phyloP scores from a whole-genome alignment of 2,329 filamentous ascomycete species.

The Botrytis fragariae region DNA sequence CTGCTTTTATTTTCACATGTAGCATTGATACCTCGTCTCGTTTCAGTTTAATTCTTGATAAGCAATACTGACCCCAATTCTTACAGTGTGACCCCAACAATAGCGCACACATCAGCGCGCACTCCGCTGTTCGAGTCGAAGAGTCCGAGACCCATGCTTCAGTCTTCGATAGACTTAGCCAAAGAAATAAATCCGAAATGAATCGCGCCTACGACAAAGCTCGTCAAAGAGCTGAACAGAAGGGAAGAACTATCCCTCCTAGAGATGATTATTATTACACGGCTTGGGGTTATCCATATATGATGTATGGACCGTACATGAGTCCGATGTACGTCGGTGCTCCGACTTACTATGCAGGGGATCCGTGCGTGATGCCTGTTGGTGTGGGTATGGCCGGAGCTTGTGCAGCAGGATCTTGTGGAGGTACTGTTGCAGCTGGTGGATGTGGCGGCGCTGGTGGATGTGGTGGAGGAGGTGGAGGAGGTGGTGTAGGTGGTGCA shows the following conservation, averaged over 20 bases:
- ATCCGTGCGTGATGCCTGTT: slow-evolving; percentile 41
- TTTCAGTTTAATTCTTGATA: background rate
- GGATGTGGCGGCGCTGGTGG: slow-evolving; percentile 42
- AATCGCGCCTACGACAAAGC: slow-evolving; percentile 59
- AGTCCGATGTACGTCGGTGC: slow-evolving; percentile 42
- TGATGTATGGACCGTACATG: slow-evolving; percentile 49
- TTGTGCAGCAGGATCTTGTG: slow-evolving; percentile 51
- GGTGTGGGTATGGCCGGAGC: slow-evolving; percentile 42
- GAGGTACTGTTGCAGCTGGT: slow-evolving; percentile 41
- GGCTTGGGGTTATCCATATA: slow-evolving; percentile 50
- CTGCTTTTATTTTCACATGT: background rate
- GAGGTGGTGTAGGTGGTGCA: slow-evolving; percentile 14
- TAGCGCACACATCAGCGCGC: slow-evolving; percentile 69
- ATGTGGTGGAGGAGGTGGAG: slow-evolving; percentile 22
- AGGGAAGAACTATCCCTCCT: slow-evolving; percentile 48
- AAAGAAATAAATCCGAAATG: slow-evolving; percentile 42
- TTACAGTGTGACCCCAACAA: slow-evolving; percentile 51
- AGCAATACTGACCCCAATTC: background rate
- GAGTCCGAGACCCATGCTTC: slow-evolving; percentile 30
- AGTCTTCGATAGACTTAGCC: slow-evolving; percentile 32
- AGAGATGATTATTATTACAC: slow-evolving; percentile 48
- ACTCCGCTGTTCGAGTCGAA: slow-evolving; percentile 58
- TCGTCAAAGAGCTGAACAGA: slow-evolving; percentile 48
- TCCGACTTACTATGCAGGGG: slow-evolving; percentile 46
- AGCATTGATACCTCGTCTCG: background rate